Evolutionary conservation across 2,329 filamentous ascomycete species (phyloP).

Genomic region (Pyricularia grisea): DNA sequence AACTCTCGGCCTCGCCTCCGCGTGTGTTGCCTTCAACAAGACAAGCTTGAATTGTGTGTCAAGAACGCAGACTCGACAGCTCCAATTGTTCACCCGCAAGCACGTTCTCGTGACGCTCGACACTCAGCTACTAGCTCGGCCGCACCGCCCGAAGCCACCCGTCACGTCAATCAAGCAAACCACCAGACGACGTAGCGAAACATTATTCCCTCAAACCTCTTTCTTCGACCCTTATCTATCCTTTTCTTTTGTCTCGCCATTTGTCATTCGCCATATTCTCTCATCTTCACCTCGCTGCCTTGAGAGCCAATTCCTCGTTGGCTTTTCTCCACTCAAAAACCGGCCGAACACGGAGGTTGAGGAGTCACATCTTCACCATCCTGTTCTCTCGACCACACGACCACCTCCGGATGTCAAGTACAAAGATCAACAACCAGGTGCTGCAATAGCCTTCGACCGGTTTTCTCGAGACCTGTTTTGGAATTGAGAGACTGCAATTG

Average conservation of each 20-base stretch:
- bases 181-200: not conserved
- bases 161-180: slow-evolving; percentile 2
- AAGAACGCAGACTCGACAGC: not conserved
- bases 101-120: not conserved
- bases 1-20: not conserved
- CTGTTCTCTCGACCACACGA: slow-evolving; percentile 26
- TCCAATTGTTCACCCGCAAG: not conserved
- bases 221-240: not conserved
- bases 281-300: not conserved
- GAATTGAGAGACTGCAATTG: slow-evolving; percentile 8
- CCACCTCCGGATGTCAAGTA: slow-evolving; percentile 30
- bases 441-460: slow-evolving; percentile 23
- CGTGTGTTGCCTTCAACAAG: not conserved
- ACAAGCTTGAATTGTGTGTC: not conserved
- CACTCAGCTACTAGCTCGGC: not conserved
- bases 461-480: slow-evolving; percentile 1
- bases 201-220: not conserved
- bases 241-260: not conserved
- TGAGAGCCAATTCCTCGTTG: not conserved
- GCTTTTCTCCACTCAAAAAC: slow-evolving; percentile 12
- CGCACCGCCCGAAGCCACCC: not conserved
- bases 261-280: not conserved
- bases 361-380: slow-evolving; percentile 40
- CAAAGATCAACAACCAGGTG: slow-evolving; percentile 22
- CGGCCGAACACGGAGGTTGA: slow-evolving; percentile 25